These are phyloP conservation scores for Trichoderma reesei DNA, from an alignment of 495 filamentous ascomycete genomes.

Conservation along the genomic window DNA sequence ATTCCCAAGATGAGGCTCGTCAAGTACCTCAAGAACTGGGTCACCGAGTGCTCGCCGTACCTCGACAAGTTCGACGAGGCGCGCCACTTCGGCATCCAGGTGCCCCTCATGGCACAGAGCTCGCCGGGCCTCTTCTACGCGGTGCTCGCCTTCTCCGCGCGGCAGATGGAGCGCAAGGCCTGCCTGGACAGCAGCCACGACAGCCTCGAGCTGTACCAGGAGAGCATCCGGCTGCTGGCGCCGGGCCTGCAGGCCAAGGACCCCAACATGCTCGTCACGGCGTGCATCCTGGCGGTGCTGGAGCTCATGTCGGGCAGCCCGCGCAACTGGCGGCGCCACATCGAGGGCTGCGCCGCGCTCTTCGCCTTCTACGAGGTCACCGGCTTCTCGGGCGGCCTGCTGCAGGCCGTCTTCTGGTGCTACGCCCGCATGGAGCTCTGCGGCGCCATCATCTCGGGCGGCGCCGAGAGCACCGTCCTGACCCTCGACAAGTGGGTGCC, in stretches of 20 bases:
- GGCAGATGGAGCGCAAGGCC: constrained; percentile 34
- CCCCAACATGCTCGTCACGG: constrained; percentile 15
- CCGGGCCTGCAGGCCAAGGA: constrained; percentile 22
- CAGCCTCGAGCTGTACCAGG: constrained; percentile 36
- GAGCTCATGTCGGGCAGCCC: constrained; percentile 18
- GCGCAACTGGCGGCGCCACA: constrained; percentile 16
- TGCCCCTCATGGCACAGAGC: constrained; percentile 28
- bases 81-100: constrained; percentile 28
- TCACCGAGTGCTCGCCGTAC: constrained; percentile 11
- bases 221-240: constrained; percentile 28
- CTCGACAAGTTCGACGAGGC: constrained; percentile 16
- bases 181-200: constrained; percentile 27
- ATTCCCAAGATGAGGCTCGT: constrained; percentile 11
- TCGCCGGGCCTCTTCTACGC: constrained; percentile 33
- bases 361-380: constrained; percentile 15
- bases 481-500: constrained; percentile 10
- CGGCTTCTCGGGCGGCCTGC: constrained; percentile 14
- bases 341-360: constrained; percentile 16
- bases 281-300: constrained; percentile 17
- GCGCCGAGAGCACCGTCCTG: constrained; percentile 13
- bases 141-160: constrained; percentile 33
- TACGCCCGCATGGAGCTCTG: constrained; percentile 17
- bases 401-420: constrained; percentile 18
- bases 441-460: constrained; percentile 12
- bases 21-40: constrained; percentile 12